Evolutionary conservation across 257 asterid species (phyloP).

Genomic region (Nicotiana noctiflora): DNA sequence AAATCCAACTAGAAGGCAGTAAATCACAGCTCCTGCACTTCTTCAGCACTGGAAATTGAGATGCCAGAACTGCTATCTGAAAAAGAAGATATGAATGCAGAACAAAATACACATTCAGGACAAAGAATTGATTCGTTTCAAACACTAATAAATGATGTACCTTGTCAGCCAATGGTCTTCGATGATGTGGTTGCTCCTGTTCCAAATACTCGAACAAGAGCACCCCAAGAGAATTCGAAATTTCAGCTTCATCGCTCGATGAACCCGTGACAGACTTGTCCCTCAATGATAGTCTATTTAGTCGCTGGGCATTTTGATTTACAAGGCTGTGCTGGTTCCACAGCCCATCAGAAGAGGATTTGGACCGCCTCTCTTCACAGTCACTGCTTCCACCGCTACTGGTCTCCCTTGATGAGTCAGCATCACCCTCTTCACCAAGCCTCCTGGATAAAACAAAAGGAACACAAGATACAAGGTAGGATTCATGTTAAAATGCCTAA

Average conservation of each 20-base stretch:
- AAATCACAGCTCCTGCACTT: conserved; percentile 70
- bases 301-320: conserved; percentile 20
- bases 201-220: conserved; percentile 60
- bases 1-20: conserved; percentile 80
- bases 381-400: conserved; percentile 39
- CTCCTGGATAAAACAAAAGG: conserved; percentile 21
- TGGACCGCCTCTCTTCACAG: conserved; percentile 29
- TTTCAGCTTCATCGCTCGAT: conserved; percentile 31
- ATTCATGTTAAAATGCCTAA: not conserved
- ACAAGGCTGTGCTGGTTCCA: conserved; percentile 17
- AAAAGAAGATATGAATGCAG: conserved; percentile 12
- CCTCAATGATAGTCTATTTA: conserved; percentile 23
- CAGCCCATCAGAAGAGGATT: conserved; percentile 22
- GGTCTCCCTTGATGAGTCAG: conserved; percentile 37
- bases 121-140: not conserved
- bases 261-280: conserved; percentile 27
- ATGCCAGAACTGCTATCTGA: conserved; percentile 57
- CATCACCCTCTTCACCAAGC: conserved; percentile 28
- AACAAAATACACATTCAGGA: conserved; percentile 15
- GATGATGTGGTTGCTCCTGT: conserved; percentile 51
- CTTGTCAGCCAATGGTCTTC: conserved; percentile 62
- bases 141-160: conserved; percentile 25
- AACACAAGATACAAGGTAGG: conserved; percentile 6
- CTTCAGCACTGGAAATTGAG: conserved; percentile 54
- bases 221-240: conserved; percentile 24